Conservation (phyloP, 176 grass and related monocot species). For the Phyllostachys edulis region DNA sequence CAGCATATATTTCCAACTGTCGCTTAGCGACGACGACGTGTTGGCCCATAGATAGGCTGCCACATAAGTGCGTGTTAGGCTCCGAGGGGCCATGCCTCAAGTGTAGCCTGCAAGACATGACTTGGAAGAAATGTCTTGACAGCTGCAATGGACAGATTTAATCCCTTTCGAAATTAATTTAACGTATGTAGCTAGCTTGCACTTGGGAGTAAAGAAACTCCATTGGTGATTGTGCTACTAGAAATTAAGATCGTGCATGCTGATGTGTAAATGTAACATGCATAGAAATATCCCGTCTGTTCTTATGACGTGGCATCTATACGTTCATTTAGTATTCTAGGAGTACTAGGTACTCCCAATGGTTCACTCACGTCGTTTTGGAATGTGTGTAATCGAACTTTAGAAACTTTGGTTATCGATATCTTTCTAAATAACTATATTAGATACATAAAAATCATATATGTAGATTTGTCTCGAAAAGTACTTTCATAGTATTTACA, state of each 20-base stretch:
- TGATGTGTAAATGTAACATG: background rate
- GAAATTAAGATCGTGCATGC: background rate
- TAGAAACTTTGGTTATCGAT: too few species aligned
- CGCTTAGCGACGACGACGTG: background rate
- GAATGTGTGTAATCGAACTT: too few species aligned
- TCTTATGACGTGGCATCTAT: background rate
- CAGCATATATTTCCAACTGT: background rate
- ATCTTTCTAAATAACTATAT: too few species aligned
- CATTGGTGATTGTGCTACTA: background rate
- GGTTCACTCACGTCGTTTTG: too few species aligned
- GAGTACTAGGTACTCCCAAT: too few species aligned
- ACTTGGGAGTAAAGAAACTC: slow-evolving; percentile 23
- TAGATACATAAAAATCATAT: too few species aligned
- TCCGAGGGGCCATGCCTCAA: slow-evolving; percentile 12
- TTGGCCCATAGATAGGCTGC: slow-evolving; percentile 21
- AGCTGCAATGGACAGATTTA: background rate
- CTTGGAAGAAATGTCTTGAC: slow-evolving; percentile 27
- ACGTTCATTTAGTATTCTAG: background rate
- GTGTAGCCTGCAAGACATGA: slow-evolving; percentile 2
- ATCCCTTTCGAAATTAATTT: background rate
- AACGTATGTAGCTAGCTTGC: background rate
- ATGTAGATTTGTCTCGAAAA: too few species aligned
- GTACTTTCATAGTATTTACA: too few species aligned
- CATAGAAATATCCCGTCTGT: background rate
- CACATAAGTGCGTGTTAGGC: slow-evolving; percentile 19